Evolutionary conservation across 176 grass and related monocot genomes (phyloP), one percentile per base, ranked within the genome.

Genomic region (Secale cereale): DNA sequence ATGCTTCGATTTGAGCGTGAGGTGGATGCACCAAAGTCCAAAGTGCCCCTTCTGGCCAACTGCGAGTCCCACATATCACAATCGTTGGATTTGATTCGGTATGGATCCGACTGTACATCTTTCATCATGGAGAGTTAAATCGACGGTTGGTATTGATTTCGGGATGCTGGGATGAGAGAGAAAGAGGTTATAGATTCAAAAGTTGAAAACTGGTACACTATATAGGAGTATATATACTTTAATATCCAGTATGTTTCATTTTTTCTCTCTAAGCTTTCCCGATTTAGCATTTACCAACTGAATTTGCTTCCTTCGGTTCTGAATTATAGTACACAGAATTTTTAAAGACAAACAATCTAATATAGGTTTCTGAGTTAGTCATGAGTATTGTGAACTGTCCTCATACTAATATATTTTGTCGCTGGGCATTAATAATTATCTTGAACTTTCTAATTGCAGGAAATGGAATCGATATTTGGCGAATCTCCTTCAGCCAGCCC

Each of bases 401-500:
- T 20, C 10, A 16, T 81, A 59, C 22, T 67, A 45, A 28, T 28
- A 28, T 81, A 62, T 40, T 32, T 84, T 72, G 14, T 48, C 8
- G 6, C 22, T 52, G 6, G 1, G 20, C 54, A 30, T 3, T 72
- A 43, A 10, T 74, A 78, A 57, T 32, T 83, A 60, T 57, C 39
- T 80, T 5, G 8, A 41, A 77, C 52, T 63, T 32, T 90, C 19
- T 37, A 36, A 70, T 84, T 0, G 2, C 85, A 99, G 97, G 97
- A 99, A 95, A 85, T 96, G 88, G 91, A 96, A 65, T 85, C 87
- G 20, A 81, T 99, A 81, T 99, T 99, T 89, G 97, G 97, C 6
- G 87, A 91, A 83, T 80, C 79, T 67, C 91, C 96, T 65, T 80
- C 89, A 90, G 13, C 79, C 65, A 84, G 82, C 84, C 78, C 87